Evolutionary conservation across 2,329 filamentous ascomycete species (phyloP), one percentile per base, ranked within the genome.

Genomic region (Nannizzia gypsea): DNA sequence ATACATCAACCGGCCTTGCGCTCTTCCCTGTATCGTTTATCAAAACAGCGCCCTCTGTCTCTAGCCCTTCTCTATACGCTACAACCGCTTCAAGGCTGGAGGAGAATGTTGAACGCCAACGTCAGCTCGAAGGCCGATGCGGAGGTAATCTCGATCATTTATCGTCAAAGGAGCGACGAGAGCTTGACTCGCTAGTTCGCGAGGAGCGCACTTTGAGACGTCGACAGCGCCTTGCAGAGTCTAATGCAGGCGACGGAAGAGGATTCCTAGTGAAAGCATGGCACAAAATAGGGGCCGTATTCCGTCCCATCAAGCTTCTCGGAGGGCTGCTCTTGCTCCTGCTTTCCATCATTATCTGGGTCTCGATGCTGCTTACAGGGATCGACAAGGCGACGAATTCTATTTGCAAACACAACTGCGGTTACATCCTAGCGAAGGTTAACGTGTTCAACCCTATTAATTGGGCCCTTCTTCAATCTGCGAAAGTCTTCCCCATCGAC

Each of bases 301-400:
- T 97, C 73, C 83, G 91, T 6, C 93, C 93, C 0, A 77, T 99
- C 67, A 96, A 95, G 76, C 83, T 97, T 46, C 73, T 97, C 13
- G 87, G 89, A 1, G 93, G 93, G 13, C 78, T 96, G 56, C 66
- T 95, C 0, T 76, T 97, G 2, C 80, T 96, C 34, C 65, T 90
- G 1, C 71, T 96, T 22, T 81, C 89, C 0, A 73, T 96, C 13
- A 66, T 95, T 46, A 81, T 95, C 65, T 95, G 90, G 81, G 81
- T 87, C 6, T 95, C 89, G 11, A 97, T 99, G 90, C 81, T 97
- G 66, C 88, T 97, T 70, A 97, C 92, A 0, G 88, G 85, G 65
- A 90, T 97, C 68, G 93, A 99, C 81, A 97, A 97, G 77, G 89
- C 90, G 38, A 91, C 88, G 73, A 96, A 97, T 77, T 96, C 91